Evolutionary conservation across 176 grass and related monocot species (phyloP).

Genomic region (Chloris gayana): DNA sequence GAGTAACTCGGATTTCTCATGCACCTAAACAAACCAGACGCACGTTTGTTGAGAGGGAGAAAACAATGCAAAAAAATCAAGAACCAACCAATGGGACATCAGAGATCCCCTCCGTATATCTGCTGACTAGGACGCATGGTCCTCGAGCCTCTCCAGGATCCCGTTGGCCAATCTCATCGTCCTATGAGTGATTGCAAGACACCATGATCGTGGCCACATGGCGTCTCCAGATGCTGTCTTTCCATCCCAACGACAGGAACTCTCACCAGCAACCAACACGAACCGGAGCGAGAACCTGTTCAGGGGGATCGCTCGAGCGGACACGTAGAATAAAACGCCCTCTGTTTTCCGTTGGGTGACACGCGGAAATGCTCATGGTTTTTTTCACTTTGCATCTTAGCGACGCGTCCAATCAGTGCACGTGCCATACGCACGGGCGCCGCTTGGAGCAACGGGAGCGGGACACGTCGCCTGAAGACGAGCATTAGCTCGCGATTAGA

Average conservation of each 20-base stretch:
- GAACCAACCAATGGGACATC: background rate
- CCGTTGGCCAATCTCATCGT: slow-evolving; percentile 18
- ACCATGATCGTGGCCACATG: slow-evolving; percentile 36
- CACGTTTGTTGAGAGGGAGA: background rate
- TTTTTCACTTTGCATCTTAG: background rate
- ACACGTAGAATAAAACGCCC: slow-evolving; percentile 10
- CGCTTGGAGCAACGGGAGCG: background rate
- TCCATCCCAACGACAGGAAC: background rate
- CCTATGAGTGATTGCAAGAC: background rate
- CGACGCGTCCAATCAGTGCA: slow-evolving; percentile 8
- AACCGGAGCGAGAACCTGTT: background rate
- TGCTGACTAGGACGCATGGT: slow-evolving; percentile 20
- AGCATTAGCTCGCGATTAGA: background rate
- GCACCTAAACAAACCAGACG: background rate
- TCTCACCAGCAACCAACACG: slow-evolving; percentile 2
- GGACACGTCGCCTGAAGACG: background rate
- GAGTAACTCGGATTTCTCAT: background rate
- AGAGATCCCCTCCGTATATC: slow-evolving; percentile 9
- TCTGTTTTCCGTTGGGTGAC: slow-evolving; percentile 21
- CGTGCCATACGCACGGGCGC: background rate
- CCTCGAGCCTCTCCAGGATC: background rate
- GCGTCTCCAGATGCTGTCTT: slow-evolving; percentile 41
- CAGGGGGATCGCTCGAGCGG: background rate
- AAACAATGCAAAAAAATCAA: background rate
- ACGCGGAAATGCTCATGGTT: background rate